These are phyloP conservation scores for Xenoacremonium recifei DNA, from an alignment of 2,329 filamentous ascomycete species.

Conservation along the genomic window DNA sequence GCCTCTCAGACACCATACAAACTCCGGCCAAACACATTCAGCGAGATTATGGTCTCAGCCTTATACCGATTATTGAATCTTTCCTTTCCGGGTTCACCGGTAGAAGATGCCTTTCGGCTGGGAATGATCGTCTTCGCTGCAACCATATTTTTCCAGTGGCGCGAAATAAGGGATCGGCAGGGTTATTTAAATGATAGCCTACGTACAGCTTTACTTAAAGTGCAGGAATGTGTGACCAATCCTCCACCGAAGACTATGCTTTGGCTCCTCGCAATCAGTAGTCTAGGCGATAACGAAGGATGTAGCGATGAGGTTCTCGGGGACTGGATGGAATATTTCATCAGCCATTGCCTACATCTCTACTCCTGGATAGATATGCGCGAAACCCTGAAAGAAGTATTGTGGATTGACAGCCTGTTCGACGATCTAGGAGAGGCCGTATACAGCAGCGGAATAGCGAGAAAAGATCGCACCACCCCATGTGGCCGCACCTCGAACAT, in stretches of 20 bases:
- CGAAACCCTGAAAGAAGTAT: constrained; percentile 4
- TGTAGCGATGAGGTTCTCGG: not conserved
- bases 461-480: not conserved
- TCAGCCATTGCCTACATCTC: not conserved
- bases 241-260: constrained; percentile 2
- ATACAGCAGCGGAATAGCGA: not conserved
- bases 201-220: not conserved
- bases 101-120: constrained; percentile 10
- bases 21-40: constrained; percentile 16
- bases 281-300: not conserved
- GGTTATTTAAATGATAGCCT: constrained; percentile 4
- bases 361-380: constrained; percentile 8
- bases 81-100: not conserved
- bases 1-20: constrained; percentile 15
- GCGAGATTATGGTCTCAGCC: constrained; percentile 16
- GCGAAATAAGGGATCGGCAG: constrained; percentile 15
- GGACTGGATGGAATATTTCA: constrained; percentile 2
- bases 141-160: constrained; percentile 15
- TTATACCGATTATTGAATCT: constrained; percentile 16
- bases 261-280: constrained; percentile 12
- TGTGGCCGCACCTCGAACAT: too few species aligned
- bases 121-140: constrained; percentile 13
- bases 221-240: not conserved
- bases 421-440: not conserved
- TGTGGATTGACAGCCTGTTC: constrained; percentile 17